Evolutionary conservation across 2,329 filamentous ascomycete genomes (phyloP), one percentile per base, ranked within the genome.

Genomic region (Colletotrichum scovillei): DNA sequence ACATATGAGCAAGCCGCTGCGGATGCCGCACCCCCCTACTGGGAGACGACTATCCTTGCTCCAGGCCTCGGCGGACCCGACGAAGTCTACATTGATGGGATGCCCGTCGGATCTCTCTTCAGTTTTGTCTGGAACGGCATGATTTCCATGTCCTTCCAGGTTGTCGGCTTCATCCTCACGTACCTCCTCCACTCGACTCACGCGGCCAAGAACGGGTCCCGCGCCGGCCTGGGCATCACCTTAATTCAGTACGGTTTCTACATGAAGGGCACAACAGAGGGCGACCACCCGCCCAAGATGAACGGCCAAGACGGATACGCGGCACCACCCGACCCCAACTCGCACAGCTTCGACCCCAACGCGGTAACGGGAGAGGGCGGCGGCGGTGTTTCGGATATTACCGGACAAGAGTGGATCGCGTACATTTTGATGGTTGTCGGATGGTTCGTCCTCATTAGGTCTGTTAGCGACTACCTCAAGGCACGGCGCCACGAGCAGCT

Each of bases 1-100:
- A 95, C 96, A 46, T 99, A 99, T 82, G 97, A 99, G 88, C 96
- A 98, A 90, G 97, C 97, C 19, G 97, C 97, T 3, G 96, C 96
- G 55, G 97, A 99, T 82, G 93, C 95, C 28, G 97, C 97, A 60
- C 97, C 97, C 1, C 97, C 97, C 0, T 99, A 99, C 84, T 99
- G 97, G 97, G 97, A 99, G 86, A 99, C 97, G 6, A 98, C 97
- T 0, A 98, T 99, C 76, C 90, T 99, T 64, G 96, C 95, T 0
- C 97, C 97, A 0, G 97, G 96, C 68, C 91, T 97, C 76, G 93
- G 93, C 65, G 94, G 93, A n/a, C 91, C 92, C 52, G 95, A 98
- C 80, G 97, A 99, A 82, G 96, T 99, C 60, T 99, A 97, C 80
- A 94, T 99, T 70, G 97, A 99, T 81, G 97, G 97, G 78, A 92